Conservation (phyloP, 2,329 filamentous ascomycete genomes). For the Bertia moriformis region DNA sequence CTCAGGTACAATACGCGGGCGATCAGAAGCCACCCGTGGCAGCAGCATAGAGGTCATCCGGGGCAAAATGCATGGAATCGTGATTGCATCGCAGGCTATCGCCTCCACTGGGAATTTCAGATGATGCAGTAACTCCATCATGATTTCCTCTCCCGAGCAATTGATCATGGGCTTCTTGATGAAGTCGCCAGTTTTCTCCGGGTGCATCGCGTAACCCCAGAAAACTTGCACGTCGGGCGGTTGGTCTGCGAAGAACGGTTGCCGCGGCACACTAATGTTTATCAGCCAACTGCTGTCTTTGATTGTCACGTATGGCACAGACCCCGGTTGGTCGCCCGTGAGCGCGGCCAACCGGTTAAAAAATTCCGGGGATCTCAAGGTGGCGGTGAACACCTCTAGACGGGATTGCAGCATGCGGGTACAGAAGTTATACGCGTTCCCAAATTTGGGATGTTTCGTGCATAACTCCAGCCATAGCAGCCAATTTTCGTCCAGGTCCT, state of each 20-base stretch:
- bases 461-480: constrained; percentile 13
- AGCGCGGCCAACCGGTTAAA: constrained; percentile 11
- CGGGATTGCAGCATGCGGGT: constrained; percentile 15
- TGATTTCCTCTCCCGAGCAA: constrained; percentile 20
- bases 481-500: constrained; percentile 20
- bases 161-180: constrained; percentile 19
- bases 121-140: constrained; percentile 17
- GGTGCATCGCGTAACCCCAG: constrained; percentile 19
- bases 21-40: not conserved
- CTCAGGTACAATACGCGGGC: not conserved
- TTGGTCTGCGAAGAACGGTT: constrained; percentile 20
- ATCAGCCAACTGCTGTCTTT: constrained; percentile 21
- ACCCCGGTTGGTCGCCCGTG: constrained; percentile 11
- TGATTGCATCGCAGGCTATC: not conserved
- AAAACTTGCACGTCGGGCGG: constrained; percentile 13
- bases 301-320: constrained; percentile 16
- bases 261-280: constrained; percentile 18
- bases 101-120: constrained; percentile 11
- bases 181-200: constrained; percentile 14
- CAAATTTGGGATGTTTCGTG: constrained; percentile 12
- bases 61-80: not conserved
- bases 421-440: constrained; percentile 22
- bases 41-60: not conserved
- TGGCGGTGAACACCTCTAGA: constrained; percentile 21
- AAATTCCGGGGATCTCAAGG: constrained; percentile 13